These are phyloP conservation scores for Verticillium tricorpus DNA, from an alignment of 2,329 filamentous ascomycete species.

Conservation along the genomic window DNA sequence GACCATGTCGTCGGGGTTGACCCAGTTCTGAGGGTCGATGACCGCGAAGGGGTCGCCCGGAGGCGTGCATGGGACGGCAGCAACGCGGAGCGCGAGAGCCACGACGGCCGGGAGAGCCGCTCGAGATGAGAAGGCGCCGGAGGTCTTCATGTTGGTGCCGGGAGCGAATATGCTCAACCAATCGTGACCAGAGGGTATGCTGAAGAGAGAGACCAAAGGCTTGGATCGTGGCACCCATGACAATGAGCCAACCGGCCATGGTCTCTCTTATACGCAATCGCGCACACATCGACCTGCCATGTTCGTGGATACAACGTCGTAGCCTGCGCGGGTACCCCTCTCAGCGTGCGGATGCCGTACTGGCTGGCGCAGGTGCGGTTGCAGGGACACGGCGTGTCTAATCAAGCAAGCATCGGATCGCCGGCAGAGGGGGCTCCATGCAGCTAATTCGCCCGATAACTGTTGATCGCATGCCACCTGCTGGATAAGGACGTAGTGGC, in stretches of 20 bases:
- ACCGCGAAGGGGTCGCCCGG: conserved; percentile 38
- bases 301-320: neutral
- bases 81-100: conserved; percentile 3
- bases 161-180: neutral
- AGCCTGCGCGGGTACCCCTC: neutral
- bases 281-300: neutral
- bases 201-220: neutral
- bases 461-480: conserved; percentile 4
- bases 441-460: conserved; percentile 2
- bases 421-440: neutral
- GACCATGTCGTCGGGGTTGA: conserved; percentile 50
- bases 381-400: neutral
- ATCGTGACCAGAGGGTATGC: neutral
- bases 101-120: conserved; percentile 4
- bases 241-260: neutral
- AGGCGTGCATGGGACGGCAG: conserved; percentile 4
- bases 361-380: neutral
- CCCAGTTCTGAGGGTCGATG: conserved; percentile 47
- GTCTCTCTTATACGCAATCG: neutral
- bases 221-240: neutral
- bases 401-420: neutral
- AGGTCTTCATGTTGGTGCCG: neutral
- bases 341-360: neutral
- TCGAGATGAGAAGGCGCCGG: neutral
- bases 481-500: conserved; percentile 1